Base-by-base conservation (phyloP, 768 basidiomycete species). In the Panellus pusillus region DNA sequence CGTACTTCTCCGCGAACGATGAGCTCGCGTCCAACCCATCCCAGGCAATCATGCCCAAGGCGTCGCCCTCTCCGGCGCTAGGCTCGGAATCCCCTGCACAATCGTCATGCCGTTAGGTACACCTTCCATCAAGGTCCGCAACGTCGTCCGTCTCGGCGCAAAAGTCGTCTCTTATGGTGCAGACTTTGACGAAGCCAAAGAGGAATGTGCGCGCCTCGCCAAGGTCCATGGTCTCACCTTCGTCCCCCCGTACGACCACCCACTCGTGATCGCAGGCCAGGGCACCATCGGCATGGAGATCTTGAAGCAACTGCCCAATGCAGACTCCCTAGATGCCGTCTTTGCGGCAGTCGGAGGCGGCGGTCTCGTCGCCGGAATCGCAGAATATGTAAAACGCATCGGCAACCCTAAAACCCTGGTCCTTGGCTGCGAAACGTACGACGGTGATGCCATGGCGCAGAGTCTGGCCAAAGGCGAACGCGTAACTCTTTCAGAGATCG, bases 1-100 rank as follows among this genome's bases (percentile, higher is more conserved):
- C 83, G 91, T 86, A 78, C 79, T 76, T 81, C 72, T 61, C 55
- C 59, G 19, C 29, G 13, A 19, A 40, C 18, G 13, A 42, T 48
- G 12, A 32, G 29, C n/a, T 31, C 19, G 38, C 31, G 44, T 29
- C 45, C 27, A 35, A 35, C 50, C 4, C 12, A 4, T 13, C 52
- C 41, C 68, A 98, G 97, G 97, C 24, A 99, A 99, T 66, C 97
- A 99, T 69, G 97, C 97, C 0, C 97, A 99, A 70, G 97, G 97
- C 20, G 97, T 99, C 45, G 97, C 97, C 2, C 80, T 98, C 44
- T 94, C 97, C n/a, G 93, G 96, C 11, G 72, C 84, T 42, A 83
- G 86, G 52, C 82, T 99, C 27, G 81, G 80, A 31, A 89, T 98
- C 55, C 93, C 97, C 4, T 97, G 93, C 59, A 98, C 94, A n/a